phyloP scores from a whole-genome alignment of 2,329 filamentous ascomycete genomes.

The Xylariaceae sp. region DNA sequence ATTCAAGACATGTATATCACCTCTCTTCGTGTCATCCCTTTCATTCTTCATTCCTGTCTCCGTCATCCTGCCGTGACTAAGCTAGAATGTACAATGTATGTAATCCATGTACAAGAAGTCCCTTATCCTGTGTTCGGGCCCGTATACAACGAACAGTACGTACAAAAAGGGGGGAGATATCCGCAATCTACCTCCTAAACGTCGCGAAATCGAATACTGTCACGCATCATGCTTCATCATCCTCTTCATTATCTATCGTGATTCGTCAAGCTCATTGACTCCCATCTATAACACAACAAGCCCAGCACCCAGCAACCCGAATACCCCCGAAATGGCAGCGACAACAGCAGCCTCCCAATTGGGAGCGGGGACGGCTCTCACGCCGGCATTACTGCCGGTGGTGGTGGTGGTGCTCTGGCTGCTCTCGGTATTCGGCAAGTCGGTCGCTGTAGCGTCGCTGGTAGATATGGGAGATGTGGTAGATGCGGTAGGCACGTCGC shows the following conservation, averaged over 20 bases:
- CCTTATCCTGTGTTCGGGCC: neutral
- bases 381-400: constrained; percentile 14
- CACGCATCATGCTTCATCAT: neutral
- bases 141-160: neutral
- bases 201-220: neutral
- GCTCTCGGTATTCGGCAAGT: too few relatives aligned
- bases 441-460: constrained; percentile 14
- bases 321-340: constrained; percentile 26
- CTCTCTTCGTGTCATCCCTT: neutral
- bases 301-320: constrained; percentile 32
- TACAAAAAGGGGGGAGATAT: neutral
- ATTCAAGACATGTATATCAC: neutral
- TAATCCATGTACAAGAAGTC: neutral
- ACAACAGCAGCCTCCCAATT: constrained; percentile 29
- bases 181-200: neutral
- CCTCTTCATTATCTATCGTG: neutral
- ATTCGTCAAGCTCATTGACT: neutral
- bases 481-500: constrained; percentile 10
- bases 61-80: neutral
- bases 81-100: neutral
- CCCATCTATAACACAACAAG: constrained; percentile 29
- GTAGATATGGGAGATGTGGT: neutral
- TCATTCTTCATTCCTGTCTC: neutral
- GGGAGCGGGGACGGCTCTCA: constrained; percentile 21
- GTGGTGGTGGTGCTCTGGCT: constrained; percentile 22